Base-by-base conservation (phyloP, 2,329 filamentous ascomycete genomes). In the Pseudogymnoascus sp. region DNA sequence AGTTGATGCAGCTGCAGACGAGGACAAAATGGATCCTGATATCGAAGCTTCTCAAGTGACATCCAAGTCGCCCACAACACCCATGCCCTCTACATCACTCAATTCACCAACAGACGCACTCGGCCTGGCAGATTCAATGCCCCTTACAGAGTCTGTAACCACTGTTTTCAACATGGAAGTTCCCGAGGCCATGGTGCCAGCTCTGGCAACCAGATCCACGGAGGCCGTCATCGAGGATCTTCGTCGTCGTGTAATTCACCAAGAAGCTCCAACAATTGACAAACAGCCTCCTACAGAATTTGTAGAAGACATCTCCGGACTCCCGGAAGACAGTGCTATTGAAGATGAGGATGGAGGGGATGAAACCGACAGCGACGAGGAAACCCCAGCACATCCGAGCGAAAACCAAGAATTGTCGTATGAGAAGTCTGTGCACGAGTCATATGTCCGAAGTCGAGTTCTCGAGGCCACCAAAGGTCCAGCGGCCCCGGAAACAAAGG, bases 371-470 rank as follows among this genome's bases (percentile, higher is more conserved):
- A 61, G 64, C n/a, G 62, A 67, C 8, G 61, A 62, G 3, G 63
- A 62, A 18, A 33, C 41, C 8, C 30, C 30, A 7, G 18, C 28
- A 53, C 28, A 14, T 12, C 47, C 15, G 4, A 53, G 28, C 28
- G 28, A 53, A 20, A 53, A 14, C 15, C 47, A 53, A 33, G 47
- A 33, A 53, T 33, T 53, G n/a, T 53, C 47, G 8, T 53, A 53
- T 3, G 80, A 85, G 57, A 76, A 80, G 63, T 75, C 76, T 1
- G 75, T 75, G 30, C 83, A 86, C 58, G 74, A 80, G 58, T 69
- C 71, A 1, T 79, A 77, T 66, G 75, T 74, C 43, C 74, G 74
- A 15, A 66, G 66, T 35, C 60, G 62, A 1, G 62, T 67, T 0
- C 57, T 50, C 9, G 72, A 67, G 20, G 65, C 68, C 2, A 63